These are phyloP conservation scores for Acanthochlamys bracteata DNA, from an alignment of 106 monocot genomes.

Conservation along the genomic window DNA sequence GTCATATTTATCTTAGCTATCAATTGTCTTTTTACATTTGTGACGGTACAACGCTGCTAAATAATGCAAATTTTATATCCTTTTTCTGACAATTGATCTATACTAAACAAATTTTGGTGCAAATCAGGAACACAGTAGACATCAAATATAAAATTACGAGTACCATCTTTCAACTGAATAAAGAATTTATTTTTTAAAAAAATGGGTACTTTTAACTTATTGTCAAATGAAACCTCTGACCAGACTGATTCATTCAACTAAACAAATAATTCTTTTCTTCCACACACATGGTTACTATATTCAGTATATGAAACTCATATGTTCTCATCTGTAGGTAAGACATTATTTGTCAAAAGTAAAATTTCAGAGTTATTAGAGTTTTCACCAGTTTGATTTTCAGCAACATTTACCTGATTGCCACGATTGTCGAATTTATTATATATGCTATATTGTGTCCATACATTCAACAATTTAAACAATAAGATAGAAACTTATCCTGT, in stretches of 20 bases:
- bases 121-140: background rate
- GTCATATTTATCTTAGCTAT: background rate
- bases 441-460: too few species aligned
- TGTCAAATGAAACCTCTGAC: background rate
- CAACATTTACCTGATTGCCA: too few species aligned
- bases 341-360: too few species aligned
- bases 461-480: too few species aligned
- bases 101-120: conserved; percentile 2
- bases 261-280: background rate
- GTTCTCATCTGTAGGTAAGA: background rate
- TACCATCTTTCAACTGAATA: conserved; percentile 2
- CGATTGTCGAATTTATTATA: too few species aligned
- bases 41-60: background rate
- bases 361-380: too few species aligned
- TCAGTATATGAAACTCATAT: background rate
- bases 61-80: background rate
- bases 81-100: conserved; percentile 6
- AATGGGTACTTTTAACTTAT: background rate
- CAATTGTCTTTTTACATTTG: background rate
- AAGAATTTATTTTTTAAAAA: conserved; percentile 1
- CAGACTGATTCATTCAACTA: background rate
- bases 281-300: conserved; percentile 9
- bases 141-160: conserved; percentile 1
- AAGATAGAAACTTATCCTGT: too few species aligned
- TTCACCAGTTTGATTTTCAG: background rate